Base-by-base conservation (phyloP, 495 filamentous ascomycete genomes). In the Hypomontagnella submonticulosa region DNA sequence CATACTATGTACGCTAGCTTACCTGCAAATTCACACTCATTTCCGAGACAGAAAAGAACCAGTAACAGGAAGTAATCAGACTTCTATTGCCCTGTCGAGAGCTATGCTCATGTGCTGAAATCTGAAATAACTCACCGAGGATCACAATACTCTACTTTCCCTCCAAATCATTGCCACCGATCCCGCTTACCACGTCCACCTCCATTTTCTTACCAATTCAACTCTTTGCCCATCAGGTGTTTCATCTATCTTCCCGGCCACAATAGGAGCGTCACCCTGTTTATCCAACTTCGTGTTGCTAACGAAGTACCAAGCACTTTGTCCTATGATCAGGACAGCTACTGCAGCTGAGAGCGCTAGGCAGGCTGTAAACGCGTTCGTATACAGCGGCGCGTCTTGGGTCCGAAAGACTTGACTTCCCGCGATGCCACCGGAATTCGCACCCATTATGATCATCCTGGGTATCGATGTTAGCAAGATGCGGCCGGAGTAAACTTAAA, bases 331-430 rank as follows among this genome's bases (percentile, higher is more conserved):
- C 27, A 51, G 32, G 3, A 69, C 56, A 18, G 53, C 34, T 4
- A 40, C 55, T n/a, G 44, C 51, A 4, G 61, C 61, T 5, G 66
- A 54, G 11, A 69, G 61, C 33, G 49, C 55, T 16, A 65, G 46
- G 27, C 66, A 69, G 4, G 56, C 61, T 1, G 60, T 61, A 13
- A 69, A 57, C 0, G 56, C 66, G 18, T 51, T 69, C 6, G 52
- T 8, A n/a, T 88, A 87, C 5, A 81, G 76, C 19, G 80, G 84
- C 11, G 76, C 77, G 33, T 86, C 84, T 13, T 77, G 62, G 0
- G 79, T 77, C 19, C 81, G 80, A 72, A 86, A 86, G 38, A 86
- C 75, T 66, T 87, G 83, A 5, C 78, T 77, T 3, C 84, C 83
- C 7, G 82, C 78, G 20, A 84, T 85, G 1, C 83, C 83, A 3